phyloP scores from a whole-genome alignment of 495 filamentous ascomycete species.

The Lophiotrema nucula region DNA sequence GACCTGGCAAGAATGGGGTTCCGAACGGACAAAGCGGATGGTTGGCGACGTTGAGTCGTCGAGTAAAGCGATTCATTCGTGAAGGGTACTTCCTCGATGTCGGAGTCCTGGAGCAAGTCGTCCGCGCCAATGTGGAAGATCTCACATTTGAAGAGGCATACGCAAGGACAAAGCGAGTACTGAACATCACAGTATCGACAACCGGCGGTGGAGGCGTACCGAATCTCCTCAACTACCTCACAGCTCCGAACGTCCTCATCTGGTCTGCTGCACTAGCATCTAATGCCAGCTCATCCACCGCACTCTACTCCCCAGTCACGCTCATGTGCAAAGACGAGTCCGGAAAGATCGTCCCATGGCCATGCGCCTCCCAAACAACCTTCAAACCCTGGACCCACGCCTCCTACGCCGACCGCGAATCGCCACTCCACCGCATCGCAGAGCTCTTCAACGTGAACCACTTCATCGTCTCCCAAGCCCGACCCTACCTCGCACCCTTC shows the following conservation, averaged over 20 bases:
- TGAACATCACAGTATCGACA: constrained; percentile 89
- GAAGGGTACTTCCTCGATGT: constrained; percentile 85
- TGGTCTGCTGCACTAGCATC: constrained; percentile 94
- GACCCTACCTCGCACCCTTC: constrained; percentile 82
- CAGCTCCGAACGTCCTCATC: constrained; percentile 90
- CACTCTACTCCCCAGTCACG: constrained; percentile 64
- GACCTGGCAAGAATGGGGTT: constrained; percentile 21
- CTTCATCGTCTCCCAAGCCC: constrained; percentile 76
- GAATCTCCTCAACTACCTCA: constrained; percentile 87
- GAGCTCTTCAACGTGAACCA: constrained; percentile 94
- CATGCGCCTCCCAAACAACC: constrained; percentile 56
- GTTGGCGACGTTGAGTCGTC: constrained; percentile 58
- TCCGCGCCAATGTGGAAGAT: constrained; percentile 81
- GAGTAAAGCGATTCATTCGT: constrained; percentile 61
- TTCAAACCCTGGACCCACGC: constrained; percentile 69
- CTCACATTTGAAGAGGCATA: constrained; percentile 95
- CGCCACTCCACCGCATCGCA: constrained; percentile 77
- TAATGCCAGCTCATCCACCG: constrained; percentile 66
- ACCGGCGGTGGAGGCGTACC: constrained; percentile 72
- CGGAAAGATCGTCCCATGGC: constrained; percentile 79
- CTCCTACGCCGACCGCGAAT: constrained; percentile 70
- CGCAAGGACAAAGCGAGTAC: constrained; percentile 74
- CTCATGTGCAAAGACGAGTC: constrained; percentile 81
- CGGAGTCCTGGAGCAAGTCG: constrained; percentile 78
- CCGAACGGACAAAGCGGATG: constrained; percentile 41